Evolutionary conservation across 441 rosid genomes (phyloP), one percentile per base, ranked within the genome.

Genomic region (Eutrema salsugineum): DNA sequence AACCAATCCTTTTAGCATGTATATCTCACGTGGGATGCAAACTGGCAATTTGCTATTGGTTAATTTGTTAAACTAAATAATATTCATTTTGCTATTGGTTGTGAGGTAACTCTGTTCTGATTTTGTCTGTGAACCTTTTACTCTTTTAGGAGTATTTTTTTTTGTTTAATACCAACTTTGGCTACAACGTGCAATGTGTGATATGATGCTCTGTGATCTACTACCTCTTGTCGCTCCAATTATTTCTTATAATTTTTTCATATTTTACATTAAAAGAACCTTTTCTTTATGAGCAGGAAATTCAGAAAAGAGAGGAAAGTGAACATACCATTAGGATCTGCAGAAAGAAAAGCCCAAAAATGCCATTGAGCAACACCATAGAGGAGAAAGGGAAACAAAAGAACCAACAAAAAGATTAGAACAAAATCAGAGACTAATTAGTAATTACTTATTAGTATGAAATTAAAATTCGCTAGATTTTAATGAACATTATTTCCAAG

Each of bases 321-420:
- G 16, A 5, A 44, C 84, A 60, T 80, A 91, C 97, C 97, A 68
- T 92, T 87, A 59, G 97, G 97, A 86, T 92, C 97, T 92, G 90
- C 32, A 77, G 81, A 47, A 71, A 64, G 68, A 56, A 1, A 11
- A 63, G 5, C 63, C 78, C 40, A 62, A 62, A 61, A 24, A 68
- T 59, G 72, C 75, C 76, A 57, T 65, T 53, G 70, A 68, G 70
- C 42, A 33, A 59, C 62, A 46, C 17, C 66, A 60, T 57, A 57
- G 50, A 51, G 35, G 53, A 66, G 28, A 53, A 68, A 16, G 5
- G 36, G 49, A 43, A 66, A 15, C 10, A 22, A 22, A 60, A 20
- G 6, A 57, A 46, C 20, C 40, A 11, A 9, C 6, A 42, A 10
- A 55, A 15, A 9, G 11, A 50, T 69, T 35, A 67, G 48, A 58